Evolutionary conservation across 2,329 filamentous ascomycete genomes (phyloP), one percentile per base, ranked within the genome.

Genomic region (Raffaelea deltoideospora): DNA sequence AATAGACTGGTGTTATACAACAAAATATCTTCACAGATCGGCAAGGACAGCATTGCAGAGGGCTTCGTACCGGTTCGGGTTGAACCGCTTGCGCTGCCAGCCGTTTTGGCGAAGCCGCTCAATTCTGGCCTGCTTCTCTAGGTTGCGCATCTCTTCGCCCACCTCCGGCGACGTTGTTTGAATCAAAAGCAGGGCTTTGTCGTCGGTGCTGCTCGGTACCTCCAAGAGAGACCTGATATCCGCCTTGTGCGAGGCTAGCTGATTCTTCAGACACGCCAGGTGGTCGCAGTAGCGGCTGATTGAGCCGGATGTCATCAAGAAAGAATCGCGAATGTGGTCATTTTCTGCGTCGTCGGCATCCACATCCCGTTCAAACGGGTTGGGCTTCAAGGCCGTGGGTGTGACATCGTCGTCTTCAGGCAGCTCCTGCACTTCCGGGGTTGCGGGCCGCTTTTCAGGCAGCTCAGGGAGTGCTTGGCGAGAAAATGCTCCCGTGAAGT

Each of bases 71-170:
- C 65, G 59, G 31, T 55, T 51, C 6, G 55, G 53, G 42, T 76
- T 64, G 44, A 76, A 76, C 18, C 70, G 62, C 44, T 63, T 63
- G 21, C 71, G 56, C 47, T 61, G 61, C 70, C 71, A 75, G 3
- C 69, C 69, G 34, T 47, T 58, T n/a, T 61, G 61, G 17, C 67
- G 62, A 10, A 76, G 53, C 10, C 64, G 59, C 52, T 70, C 66
- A 43, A 75, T 72, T 19, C 70, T 61, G 7, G 64, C 58, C 40
- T 59, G 56, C 3, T 70, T 52, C 24, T 69, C 65, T 15, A 59
- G 46, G 2, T 47, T 45, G 15, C 56, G 56, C 37, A 55, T 44
- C 37, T 61, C 58, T 7, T 59, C 58, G 30, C 48, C 53, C 19
- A 35, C 11, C n/a, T 30, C 28, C n/a, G n/a, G n/a, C n/a, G n/a